Evolutionary conservation across 2,329 filamentous ascomycete species (phyloP).

Genomic region (Cladophialophora bantiana): DNA sequence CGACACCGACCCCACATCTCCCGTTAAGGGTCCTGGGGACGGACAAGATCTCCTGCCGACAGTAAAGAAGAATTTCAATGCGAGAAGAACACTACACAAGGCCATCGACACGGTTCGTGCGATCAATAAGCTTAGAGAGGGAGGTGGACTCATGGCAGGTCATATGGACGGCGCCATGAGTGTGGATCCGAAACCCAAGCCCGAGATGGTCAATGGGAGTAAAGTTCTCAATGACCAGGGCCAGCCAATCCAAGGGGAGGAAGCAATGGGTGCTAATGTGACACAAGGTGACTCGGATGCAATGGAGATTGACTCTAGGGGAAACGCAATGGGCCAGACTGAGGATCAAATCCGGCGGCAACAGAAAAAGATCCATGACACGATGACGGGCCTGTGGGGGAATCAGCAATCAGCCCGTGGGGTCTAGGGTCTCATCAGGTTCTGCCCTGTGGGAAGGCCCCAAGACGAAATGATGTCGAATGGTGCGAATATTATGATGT

Average conservation of each 20-base stretch:
- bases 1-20: constrained; percentile 51
- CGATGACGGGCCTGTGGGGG: constrained; percentile 64
- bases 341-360: constrained; percentile 68
- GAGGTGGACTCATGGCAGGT: constrained; percentile 58
- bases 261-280: constrained; percentile 47
- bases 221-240: constrained; percentile 50
- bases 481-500: not conserved
- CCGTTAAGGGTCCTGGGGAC: constrained; percentile 45
- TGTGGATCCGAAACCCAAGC: constrained; percentile 62
- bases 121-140: constrained; percentile 71
- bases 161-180: constrained; percentile 69
- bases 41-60: constrained; percentile 66
- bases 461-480: not conserved
- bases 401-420: constrained; percentile 22
- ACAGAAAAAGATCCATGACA: constrained; percentile 65
- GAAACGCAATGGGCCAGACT: constrained; percentile 67
- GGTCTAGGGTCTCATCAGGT: not conserved
- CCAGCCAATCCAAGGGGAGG: constrained; percentile 38
- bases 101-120: constrained; percentile 72
- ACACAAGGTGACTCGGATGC: constrained; percentile 41
- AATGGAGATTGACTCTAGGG: constrained; percentile 65
- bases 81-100: constrained; percentile 68
- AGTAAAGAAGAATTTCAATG: constrained; percentile 75
- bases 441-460: not conserved
- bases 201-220: constrained; percentile 54